A percentile compares a stretch with the other conserved stretches of the same genome.
Conservation (phyloP, 805 yeast species). For the Lipomyces spencermartinsiae region DNA sequence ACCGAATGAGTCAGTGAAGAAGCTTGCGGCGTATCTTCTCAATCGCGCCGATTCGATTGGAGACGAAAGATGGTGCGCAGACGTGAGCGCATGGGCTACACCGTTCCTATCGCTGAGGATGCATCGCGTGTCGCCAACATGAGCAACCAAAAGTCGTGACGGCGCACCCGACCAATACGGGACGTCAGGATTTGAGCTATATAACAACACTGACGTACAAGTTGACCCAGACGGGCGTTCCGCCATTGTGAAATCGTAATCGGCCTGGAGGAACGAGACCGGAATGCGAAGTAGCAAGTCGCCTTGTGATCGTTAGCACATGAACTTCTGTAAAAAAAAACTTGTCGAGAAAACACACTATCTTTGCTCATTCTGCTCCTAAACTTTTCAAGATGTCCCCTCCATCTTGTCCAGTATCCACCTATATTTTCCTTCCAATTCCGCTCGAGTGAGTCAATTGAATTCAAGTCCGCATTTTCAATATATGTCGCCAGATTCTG, state of each 20-base stretch:
- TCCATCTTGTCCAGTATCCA: slow-evolving; percentile 87
- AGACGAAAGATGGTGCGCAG: slow-evolving; percentile 85
- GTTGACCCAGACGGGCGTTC: slow-evolving; percentile 66
- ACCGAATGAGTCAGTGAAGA: slow-evolving; percentile 89
- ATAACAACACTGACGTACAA: slow-evolving; percentile 68
- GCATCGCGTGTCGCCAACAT: slow-evolving; percentile 91
- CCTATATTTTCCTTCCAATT: slow-evolving; percentile 67
- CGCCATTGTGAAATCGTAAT: slow-evolving; percentile 56
- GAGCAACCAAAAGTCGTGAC: slow-evolving; percentile 77
- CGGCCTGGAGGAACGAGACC: slow-evolving; percentile 68
- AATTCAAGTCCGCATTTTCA: slow-evolving; percentile 52
- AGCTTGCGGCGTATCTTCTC: slow-evolving; percentile 64
- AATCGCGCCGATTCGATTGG: slow-evolving; percentile 77
- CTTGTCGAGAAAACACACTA: slow-evolving; percentile 14
- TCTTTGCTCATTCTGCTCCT: slow-evolving; percentile 42
- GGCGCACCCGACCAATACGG: slow-evolving; percentile 69
- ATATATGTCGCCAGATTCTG: slow-evolving; percentile 59
- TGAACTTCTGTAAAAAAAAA: not conserved
- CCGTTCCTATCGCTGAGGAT: slow-evolving; percentile 84
- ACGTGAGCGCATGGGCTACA: slow-evolving; percentile 75
- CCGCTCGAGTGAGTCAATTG: slow-evolving; percentile 53
- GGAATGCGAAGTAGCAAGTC: slow-evolving; percentile 68
- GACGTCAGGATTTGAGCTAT: slow-evolving; percentile 49
- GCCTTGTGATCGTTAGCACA: slow-evolving; percentile 47
- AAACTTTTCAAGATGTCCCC: slow-evolving; percentile 53